These are phyloP conservation scores for Pyricularia pennisetigena DNA, from an alignment of 2,329 filamentous ascomycete species.

Conservation along the genomic window DNA sequence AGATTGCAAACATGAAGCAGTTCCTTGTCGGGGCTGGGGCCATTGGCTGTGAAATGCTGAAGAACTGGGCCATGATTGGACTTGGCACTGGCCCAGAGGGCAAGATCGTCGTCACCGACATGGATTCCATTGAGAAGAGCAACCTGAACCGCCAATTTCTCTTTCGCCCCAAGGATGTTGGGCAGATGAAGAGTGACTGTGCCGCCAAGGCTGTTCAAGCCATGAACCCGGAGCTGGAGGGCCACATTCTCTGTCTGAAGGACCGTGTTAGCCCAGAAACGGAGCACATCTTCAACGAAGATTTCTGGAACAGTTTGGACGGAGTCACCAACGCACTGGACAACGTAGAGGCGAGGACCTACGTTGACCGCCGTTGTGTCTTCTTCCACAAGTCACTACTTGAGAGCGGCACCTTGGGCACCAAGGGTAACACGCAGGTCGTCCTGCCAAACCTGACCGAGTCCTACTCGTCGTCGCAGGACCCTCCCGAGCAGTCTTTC, in stretches of 20 bases:
- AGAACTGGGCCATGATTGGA: slow-evolving; percentile 99
- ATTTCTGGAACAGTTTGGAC: slow-evolving; percentile 80
- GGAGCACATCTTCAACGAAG: slow-evolving; percentile 87
- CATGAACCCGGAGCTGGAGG: slow-evolving; percentile 90
- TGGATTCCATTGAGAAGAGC: slow-evolving; percentile 98
- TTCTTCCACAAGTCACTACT: slow-evolving; percentile 97
- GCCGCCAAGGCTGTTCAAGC: slow-evolving; percentile 80
- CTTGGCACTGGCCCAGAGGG: slow-evolving; percentile 81
- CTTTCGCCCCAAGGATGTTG: slow-evolving; percentile 88
- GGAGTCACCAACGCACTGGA: slow-evolving; percentile 95
- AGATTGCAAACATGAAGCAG: slow-evolving; percentile 79
- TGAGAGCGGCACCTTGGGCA: slow-evolving; percentile 95
- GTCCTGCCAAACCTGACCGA: slow-evolving; percentile 86
- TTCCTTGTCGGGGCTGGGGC: slow-evolving; percentile 95
- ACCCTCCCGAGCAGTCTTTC: slow-evolving; percentile 96
- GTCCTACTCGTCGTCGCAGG: slow-evolving; percentile 90
- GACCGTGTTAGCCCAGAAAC: slow-evolving; percentile 89
- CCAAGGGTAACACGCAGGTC: slow-evolving; percentile 97
- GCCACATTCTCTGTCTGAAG: slow-evolving; percentile 76
- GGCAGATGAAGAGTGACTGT: slow-evolving; percentile 91
- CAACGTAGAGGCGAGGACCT: slow-evolving; percentile 94
- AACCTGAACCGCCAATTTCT: slow-evolving; percentile 97
- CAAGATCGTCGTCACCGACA: slow-evolving; percentile 88
- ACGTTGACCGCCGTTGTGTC: slow-evolving; percentile 91
- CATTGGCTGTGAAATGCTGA: slow-evolving; percentile 97